Evolutionary conservation across 2,329 filamentous ascomycete genomes (phyloP), one percentile per base, ranked within the genome.

Genomic region (Bipolaris gigantea): DNA sequence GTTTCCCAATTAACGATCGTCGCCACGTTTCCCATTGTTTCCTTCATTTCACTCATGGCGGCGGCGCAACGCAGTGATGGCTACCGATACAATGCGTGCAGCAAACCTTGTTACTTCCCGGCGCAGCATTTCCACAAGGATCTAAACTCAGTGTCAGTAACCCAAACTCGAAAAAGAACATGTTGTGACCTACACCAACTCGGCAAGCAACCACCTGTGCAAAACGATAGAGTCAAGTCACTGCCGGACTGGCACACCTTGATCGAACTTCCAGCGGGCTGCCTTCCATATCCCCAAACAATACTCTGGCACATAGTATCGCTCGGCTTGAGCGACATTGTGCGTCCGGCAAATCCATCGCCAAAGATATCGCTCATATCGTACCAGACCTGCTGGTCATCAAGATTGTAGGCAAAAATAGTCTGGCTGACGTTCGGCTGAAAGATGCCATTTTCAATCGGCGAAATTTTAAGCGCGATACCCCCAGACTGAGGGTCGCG

Each of bases 41-140:
- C 27, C 3, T n/a, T 9, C 16, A 16, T 23, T 15, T 18, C 19
- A 16, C 4, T 18, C 30, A 34, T 55, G 15, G 52, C 19, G 62
- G 63, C 6, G 61, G 43, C 15, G 61, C 65, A 47, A 69, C 63
- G 46, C 66, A 69, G 39, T 69, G 66, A 48, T 67, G 62, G 13
- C 59, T 59, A 6, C 66, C 65, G 60, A 69, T 68, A 23, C 65
- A 69, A 49, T 67, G 65, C 48, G 64, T 68, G 61, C 65, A 69
- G 50, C 66, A 67, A 18, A 46, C 6, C 19, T 64, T 61, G 16
- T 45, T 9, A 53, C 67, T 64, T 35, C 49, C 50, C 6, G 64
- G 64, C 10, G 63, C 62, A 36, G 13, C 45, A 33, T 59, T 56
- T 21, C 66, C 66, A 34, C 65, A 69, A 15, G 55, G 54, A 55